Conservation (phyloP, 108 stramenopile genomes). For the Fragilaria crotonensis region DNA sequence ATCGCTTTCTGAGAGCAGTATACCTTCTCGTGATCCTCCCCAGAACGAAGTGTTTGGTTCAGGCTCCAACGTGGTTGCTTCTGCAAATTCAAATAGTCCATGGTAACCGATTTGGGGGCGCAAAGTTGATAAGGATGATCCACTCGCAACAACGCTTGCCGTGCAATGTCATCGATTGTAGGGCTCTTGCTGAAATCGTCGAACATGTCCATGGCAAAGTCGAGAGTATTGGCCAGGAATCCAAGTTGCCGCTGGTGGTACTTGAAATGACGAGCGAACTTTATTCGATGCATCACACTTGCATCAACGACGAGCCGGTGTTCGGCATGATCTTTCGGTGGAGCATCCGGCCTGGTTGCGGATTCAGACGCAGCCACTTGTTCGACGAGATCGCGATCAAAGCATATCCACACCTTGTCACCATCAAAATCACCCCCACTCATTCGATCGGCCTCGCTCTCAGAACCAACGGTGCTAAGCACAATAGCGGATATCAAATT, state of each 20-base stretch:
- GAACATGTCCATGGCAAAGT: not conserved
- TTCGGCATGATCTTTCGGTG: not conserved
- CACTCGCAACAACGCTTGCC: slow-evolving; percentile 6
- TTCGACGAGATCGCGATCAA: too few relatives aligned
- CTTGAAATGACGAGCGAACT: not conserved
- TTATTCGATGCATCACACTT: too few relatives aligned
- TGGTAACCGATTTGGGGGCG: too few relatives aligned
- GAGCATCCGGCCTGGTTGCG: not conserved
- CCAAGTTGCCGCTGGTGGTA: not conserved
- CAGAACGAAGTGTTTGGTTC: not conserved
- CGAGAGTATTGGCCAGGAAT: not conserved
- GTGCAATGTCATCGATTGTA: not conserved
- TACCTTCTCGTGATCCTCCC: not conserved
- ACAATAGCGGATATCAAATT: slow-evolving; percentile 14
- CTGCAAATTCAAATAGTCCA: not conserved
- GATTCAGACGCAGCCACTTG: not conserved
- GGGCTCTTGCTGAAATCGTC: not conserved
- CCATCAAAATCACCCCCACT: too few relatives aligned
- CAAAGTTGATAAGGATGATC: slow-evolving; percentile 3
- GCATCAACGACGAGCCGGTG: too few relatives aligned
- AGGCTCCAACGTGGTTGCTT: not conserved
- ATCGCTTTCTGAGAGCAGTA: not conserved
- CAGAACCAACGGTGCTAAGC: slow-evolving; percentile 17
- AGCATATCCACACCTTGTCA: too few relatives aligned
- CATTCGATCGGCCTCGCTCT: too few relatives aligned